A percentile compares a stretch with the other conserved stretches of the same genome.
Conservation (phyloP, 768 basidiomycete species). For the Kwoniella europaea region DNA sequence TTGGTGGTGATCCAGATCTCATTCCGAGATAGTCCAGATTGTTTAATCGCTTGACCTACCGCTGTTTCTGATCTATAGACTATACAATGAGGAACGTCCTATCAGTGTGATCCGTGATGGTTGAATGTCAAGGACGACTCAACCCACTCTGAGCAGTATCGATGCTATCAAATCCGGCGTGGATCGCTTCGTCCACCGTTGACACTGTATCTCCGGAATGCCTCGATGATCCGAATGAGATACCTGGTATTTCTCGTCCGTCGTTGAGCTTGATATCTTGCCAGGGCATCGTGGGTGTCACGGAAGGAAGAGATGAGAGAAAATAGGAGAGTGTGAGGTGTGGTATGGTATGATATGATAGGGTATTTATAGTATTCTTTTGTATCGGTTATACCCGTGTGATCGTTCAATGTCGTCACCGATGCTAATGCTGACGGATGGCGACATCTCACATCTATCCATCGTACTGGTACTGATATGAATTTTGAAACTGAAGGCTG, state of each 20-base stretch:
- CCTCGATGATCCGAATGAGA: constrained; percentile 44
- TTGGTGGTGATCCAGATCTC: constrained; percentile 51
- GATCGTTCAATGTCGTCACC: no score
- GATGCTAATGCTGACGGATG: no score
- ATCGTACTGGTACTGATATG: no score
- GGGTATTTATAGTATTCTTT: no score
- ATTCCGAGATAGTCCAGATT: constrained; percentile 29
- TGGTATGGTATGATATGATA: neutral
- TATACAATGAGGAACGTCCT: neutral
- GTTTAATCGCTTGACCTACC: constrained; percentile 42
- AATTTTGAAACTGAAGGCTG: no score
- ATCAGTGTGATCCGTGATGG: neutral
- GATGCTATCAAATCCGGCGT: constrained; percentile 50
- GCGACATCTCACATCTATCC: no score
- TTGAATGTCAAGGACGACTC: neutral
- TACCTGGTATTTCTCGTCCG: constrained; percentile 43
- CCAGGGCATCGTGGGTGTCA: constrained; percentile 30
- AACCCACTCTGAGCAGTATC: constrained; percentile 48
- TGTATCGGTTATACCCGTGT: no score
- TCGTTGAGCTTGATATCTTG: constrained; percentile 43
- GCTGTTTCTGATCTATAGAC: constrained; percentile 47
- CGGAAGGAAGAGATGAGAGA: neutral
- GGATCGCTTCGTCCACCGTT: constrained; percentile 43
- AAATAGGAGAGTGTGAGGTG: neutral
- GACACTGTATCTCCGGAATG: constrained; percentile 27